A percentile compares a stretch with the other conserved stretches of the same genome.
phyloP scores from a whole-genome alignment of 352 stramenopile genomes.

The Globisporangium rhizosaccharum region DNA sequence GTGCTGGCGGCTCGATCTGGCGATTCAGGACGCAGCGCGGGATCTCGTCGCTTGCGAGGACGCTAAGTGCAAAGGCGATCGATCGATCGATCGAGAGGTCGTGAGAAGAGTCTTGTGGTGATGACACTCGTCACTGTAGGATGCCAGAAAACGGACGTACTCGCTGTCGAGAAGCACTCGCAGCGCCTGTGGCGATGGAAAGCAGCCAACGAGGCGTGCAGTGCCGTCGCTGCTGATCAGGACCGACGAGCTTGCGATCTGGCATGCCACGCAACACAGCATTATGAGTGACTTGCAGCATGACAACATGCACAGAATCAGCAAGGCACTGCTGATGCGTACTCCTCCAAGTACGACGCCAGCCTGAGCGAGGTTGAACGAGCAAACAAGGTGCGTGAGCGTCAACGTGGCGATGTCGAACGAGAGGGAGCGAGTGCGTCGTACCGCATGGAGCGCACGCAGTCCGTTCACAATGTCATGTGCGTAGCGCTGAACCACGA shows the following conservation, averaged over 20 bases:
- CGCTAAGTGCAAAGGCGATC: constrained; percentile 2
- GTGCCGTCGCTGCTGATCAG: constrained; percentile 6
- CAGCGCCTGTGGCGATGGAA: background rate
- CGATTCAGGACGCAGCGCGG: constrained; percentile 21
- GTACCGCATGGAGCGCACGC: constrained; percentile 30
- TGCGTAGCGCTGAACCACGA: constrained; percentile 28
- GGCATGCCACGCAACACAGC: background rate
- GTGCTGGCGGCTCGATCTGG: constrained; percentile 6
- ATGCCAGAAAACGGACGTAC: background rate
- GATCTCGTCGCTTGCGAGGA: constrained; percentile 29
- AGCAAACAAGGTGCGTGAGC: background rate
- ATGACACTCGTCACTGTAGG: too few species aligned
- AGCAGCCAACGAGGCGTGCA: background rate
- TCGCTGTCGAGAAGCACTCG: constrained; percentile 1
- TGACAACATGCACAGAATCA: background rate
- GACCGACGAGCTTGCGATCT: constrained; percentile 11
- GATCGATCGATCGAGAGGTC: too few species aligned
- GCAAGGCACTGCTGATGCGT: background rate
- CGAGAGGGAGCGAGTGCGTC: background rate
- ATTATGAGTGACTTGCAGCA: background rate
- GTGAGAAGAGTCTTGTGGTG: too few species aligned
- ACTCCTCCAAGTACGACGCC: constrained; percentile 21
- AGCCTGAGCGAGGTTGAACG: constrained; percentile 4
- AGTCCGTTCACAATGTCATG: constrained; percentile 24
- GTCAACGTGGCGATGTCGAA: too few species aligned